Conservation (phyloP, 2,329 filamentous ascomycete genomes). For the Botrytis hyacinthi region DNA sequence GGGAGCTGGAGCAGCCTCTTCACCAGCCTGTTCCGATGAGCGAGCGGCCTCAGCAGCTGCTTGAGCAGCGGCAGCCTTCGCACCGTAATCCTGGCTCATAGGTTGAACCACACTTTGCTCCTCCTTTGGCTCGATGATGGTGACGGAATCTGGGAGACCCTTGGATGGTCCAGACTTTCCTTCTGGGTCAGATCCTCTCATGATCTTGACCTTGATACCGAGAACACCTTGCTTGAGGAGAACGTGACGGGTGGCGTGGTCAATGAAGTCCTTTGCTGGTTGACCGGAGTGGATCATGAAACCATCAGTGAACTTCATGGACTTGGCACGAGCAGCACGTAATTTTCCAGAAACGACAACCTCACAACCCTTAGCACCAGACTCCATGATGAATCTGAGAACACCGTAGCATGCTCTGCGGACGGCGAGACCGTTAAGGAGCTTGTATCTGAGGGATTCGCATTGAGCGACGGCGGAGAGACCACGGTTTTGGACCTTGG, state of each 20-base stretch:
- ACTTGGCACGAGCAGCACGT: conserved; percentile 97
- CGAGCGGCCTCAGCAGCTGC: conserved; percentile 62
- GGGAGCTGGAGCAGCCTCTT: conserved; percentile 39
- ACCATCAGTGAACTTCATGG: conserved; percentile 99
- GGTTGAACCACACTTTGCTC: conserved; percentile 93
- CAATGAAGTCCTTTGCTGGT: conserved; percentile 99
- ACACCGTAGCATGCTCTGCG: conserved; percentile 99
- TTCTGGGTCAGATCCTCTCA: conserved; percentile 98
- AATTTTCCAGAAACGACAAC: conserved; percentile 99
- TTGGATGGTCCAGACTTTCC: conserved; percentile 98
- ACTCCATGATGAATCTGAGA: conserved; percentile 99
- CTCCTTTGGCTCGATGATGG: conserved; percentile 99
- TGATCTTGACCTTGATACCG: conserved; percentile 99
- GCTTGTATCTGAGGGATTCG: conserved; percentile 99
- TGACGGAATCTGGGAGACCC: conserved; percentile 96
- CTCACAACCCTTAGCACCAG: conserved; percentile 98
- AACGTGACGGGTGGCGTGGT: conserved; percentile 97
- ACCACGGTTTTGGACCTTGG: conserved; percentile 99
- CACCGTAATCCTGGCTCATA: conserved; percentile 97
- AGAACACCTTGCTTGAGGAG: conserved; percentile 99
- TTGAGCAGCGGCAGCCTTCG: conserved; percentile 75
- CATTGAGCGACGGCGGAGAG: conserved; percentile 99
- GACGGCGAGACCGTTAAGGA: conserved; percentile 98
- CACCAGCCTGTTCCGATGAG: conserved; percentile 53
- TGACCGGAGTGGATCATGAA: conserved; percentile 99